Conservation (phyloP, 1,284 basidiomycete genomes). For the Wolfiporia cocos region DNA sequence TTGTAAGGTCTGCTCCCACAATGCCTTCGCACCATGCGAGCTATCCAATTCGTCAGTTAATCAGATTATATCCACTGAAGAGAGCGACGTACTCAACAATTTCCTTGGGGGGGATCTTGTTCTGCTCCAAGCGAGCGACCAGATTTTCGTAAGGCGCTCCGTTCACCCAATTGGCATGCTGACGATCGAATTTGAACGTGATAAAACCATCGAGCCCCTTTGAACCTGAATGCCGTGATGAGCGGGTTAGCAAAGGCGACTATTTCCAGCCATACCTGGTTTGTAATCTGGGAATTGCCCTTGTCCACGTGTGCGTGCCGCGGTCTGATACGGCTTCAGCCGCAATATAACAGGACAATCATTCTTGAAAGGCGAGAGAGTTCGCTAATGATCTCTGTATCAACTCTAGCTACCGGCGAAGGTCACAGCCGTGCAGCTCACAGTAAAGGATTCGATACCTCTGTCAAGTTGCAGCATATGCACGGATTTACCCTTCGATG, state of each 20-base stretch:
- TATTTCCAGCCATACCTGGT: constrained; percentile 3
- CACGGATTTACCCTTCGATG: neutral
- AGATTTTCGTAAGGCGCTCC: constrained; percentile 11
- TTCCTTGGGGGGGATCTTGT: neutral
- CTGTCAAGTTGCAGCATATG: neutral
- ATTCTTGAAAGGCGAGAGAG: neutral
- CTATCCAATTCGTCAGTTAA: neutral
- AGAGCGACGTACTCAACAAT: neutral
- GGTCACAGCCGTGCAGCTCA: too few relatives aligned
- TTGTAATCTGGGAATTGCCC: neutral
- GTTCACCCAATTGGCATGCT: constrained; percentile 12
- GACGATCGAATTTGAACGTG: constrained; percentile 12
- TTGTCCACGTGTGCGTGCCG: too few relatives aligned
- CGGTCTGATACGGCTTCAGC: neutral
- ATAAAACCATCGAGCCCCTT: constrained; percentile 2
- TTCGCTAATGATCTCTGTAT: neutral
- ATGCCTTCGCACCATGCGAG: neutral
- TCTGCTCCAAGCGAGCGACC: neutral
- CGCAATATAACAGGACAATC: neutral
- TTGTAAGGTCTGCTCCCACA: neutral
- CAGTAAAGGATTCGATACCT: neutral
- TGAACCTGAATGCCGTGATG: constrained; percentile 4
- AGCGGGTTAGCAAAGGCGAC: neutral
- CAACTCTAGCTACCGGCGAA: neutral
- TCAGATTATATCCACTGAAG: neutral